Evolutionary conservation across 805 yeast genomes (phyloP).

Genomic region (Ogataea polymorpha): DNA sequence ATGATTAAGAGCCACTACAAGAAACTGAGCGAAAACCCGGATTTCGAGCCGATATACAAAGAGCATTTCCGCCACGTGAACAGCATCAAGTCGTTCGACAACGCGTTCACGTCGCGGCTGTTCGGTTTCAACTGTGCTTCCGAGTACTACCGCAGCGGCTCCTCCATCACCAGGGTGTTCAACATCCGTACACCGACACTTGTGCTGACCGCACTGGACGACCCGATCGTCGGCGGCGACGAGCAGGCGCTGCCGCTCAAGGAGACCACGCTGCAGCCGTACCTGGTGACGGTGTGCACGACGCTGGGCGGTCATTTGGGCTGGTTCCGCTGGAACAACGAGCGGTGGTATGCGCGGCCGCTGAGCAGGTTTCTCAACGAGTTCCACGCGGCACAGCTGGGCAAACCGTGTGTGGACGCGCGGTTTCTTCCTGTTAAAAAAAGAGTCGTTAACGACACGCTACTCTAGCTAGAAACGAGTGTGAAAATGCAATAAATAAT

Average conservation of each 20-base stretch:
- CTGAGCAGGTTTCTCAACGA: constrained; percentile 37
- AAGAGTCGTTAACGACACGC: constrained; percentile 17
- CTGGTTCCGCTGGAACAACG: constrained; percentile 61
- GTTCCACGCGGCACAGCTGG: constrained; percentile 17
- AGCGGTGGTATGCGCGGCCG: constrained; percentile 65
- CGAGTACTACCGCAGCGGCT: constrained; percentile 64
- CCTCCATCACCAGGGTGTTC: constrained; percentile 51
- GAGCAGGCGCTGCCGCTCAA: constrained; percentile 45
- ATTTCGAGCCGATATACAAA: constrained; percentile 21
- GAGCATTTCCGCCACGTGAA: constrained; percentile 18
- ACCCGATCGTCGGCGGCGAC: constrained; percentile 60
- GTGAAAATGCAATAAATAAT: constrained; percentile 1
- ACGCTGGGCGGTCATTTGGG: constrained; percentile 80
- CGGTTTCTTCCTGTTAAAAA: constrained; percentile 13
- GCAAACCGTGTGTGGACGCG: constrained; percentile 6
- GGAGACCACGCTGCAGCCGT: constrained; percentile 57
- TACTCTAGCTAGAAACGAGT: constrained; percentile 11
- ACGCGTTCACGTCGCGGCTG: constrained; percentile 57
- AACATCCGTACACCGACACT: constrained; percentile 61
- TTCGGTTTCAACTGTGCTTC: constrained; percentile 62
- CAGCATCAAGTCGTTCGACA: constrained; percentile 58
- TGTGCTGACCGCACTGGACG: constrained; percentile 65
- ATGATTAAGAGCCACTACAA: constrained; percentile 43
- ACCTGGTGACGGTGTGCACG: constrained; percentile 54
- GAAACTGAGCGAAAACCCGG: constrained; percentile 33